phyloP scores from a whole-genome alignment of 2,329 filamentous ascomycete species.

The Pseudocercospora fuligena region DNA sequence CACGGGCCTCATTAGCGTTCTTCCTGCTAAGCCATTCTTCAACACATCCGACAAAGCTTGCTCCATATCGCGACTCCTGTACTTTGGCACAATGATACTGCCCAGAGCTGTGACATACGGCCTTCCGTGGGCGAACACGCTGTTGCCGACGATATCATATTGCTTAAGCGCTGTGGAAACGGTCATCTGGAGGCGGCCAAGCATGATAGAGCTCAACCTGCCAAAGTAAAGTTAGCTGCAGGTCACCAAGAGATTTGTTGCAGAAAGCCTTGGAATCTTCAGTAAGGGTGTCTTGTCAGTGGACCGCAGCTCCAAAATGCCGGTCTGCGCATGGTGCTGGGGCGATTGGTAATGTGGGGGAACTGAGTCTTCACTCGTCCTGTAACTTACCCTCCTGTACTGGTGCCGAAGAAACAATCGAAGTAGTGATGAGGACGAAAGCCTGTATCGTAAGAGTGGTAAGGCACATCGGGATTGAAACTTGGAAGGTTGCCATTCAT shows the following conservation, averaged over 20 bases:
- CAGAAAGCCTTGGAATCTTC: too few species aligned
- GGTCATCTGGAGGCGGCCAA: background rate
- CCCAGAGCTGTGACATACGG: background rate
- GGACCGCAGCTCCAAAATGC: too few species aligned
- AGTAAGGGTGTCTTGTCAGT: too few species aligned
- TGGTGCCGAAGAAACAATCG: slow-evolving; percentile 31
- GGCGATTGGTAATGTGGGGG: too few species aligned
- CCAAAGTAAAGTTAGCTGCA: slow-evolving; percentile 21
- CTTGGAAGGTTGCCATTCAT: background rate
- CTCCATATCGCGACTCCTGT: background rate
- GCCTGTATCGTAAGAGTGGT: background rate
- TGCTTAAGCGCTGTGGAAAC: background rate
- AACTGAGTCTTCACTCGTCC: too few species aligned
- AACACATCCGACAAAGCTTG: background rate
- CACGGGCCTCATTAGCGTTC: background rate
- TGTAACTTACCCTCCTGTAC: slow-evolving; percentile 26
- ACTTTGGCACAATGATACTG: background rate
- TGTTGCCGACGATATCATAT: background rate
- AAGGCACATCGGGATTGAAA: background rate
- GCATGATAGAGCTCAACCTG: background rate
- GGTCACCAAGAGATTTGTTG: background rate
- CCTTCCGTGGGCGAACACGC: background rate
- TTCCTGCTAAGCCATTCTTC: background rate
- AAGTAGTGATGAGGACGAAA: slow-evolving; percentile 26
- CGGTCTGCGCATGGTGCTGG: too few species aligned